Conservation (phyloP, 2,329 filamentous ascomycete genomes). For the Neonectria sp. region DNA sequence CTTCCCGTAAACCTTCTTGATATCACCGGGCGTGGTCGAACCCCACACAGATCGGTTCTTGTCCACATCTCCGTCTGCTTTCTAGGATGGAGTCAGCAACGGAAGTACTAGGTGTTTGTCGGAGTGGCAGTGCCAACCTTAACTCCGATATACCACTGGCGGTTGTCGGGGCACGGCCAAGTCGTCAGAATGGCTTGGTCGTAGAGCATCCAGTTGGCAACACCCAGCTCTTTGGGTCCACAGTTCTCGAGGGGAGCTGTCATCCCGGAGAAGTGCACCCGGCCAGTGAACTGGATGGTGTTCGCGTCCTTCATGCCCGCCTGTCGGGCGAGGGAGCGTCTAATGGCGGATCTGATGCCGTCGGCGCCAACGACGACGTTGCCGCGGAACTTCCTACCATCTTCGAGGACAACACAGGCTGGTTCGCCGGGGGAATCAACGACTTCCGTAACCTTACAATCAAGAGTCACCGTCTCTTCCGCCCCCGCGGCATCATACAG, state of each 20-base stretch:
- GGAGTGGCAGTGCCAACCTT: conserved; percentile 20
- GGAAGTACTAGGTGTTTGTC: neutral
- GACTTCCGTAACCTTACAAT: conserved; percentile 24
- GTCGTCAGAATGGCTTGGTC: conserved; percentile 27
- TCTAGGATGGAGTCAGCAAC: conserved; percentile 20
- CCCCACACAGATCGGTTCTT: conserved; percentile 28
- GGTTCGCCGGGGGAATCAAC: conserved; percentile 17
- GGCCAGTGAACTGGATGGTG: conserved; percentile 28
- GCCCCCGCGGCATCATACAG: conserved; percentile 26
- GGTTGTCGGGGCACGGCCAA: conserved; percentile 26
- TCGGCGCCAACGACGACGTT: conserved; percentile 26
- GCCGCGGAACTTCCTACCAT: conserved; percentile 24
- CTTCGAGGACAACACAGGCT: conserved; percentile 18
- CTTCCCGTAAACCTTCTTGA: conserved; percentile 28
- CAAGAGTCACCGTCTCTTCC: conserved; percentile 15
- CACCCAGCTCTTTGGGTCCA: conserved; percentile 17
- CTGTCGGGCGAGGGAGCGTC: conserved; percentile 21
- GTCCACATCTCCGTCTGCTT: conserved; percentile 26
- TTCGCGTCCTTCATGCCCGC: conserved; percentile 27
- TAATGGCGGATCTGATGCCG: conserved; percentile 26
- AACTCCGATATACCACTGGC: conserved; percentile 28
- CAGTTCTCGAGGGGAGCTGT: conserved; percentile 27
- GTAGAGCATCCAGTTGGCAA: conserved; percentile 31
- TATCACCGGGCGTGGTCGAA: conserved; percentile 21
- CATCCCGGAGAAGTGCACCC: conserved; percentile 27